phyloP scores from a whole-genome alignment of 768 basidiomycete genomes.

The Pleurotus pulmonarius region DNA sequence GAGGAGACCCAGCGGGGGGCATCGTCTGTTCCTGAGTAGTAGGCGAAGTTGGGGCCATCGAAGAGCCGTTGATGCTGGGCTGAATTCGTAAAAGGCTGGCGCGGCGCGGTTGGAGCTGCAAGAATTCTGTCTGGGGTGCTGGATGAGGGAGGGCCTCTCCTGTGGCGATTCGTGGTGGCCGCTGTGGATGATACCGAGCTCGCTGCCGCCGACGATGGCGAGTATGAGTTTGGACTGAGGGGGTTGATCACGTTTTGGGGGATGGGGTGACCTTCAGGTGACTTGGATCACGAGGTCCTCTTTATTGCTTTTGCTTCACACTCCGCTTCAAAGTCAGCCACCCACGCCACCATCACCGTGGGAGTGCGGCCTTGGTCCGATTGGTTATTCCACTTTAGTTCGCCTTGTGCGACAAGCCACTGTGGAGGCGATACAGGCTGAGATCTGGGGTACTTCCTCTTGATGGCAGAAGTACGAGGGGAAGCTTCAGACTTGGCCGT shows the following conservation, averaged over 20 bases:
- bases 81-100: too few species aligned
- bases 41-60: neutral
- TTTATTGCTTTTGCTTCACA: neutral
- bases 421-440: too few species aligned
- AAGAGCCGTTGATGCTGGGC: too few species aligned
- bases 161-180: neutral
- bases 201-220: neutral
- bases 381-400: too few species aligned
- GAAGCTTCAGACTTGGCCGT: too few species aligned
- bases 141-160: too few species aligned
- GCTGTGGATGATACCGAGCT: neutral
- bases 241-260: conserved; percentile 1
- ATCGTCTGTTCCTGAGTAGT: neutral
- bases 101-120: too few species aligned
- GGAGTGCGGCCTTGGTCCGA: neutral
- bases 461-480: too few species aligned
- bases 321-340: neutral
- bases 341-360: conserved; percentile 5
- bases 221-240: neutral
- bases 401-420: too few species aligned
- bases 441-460: too few species aligned
- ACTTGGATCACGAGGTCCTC: conserved; percentile 8
- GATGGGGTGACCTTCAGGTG: conserved; percentile 8
- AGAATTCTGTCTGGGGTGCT: too few species aligned
- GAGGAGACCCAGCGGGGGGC: neutral